Evolutionary conservation across 495 filamentous ascomycete genomes (phyloP).

Genomic region (Podospora didyma): DNA sequence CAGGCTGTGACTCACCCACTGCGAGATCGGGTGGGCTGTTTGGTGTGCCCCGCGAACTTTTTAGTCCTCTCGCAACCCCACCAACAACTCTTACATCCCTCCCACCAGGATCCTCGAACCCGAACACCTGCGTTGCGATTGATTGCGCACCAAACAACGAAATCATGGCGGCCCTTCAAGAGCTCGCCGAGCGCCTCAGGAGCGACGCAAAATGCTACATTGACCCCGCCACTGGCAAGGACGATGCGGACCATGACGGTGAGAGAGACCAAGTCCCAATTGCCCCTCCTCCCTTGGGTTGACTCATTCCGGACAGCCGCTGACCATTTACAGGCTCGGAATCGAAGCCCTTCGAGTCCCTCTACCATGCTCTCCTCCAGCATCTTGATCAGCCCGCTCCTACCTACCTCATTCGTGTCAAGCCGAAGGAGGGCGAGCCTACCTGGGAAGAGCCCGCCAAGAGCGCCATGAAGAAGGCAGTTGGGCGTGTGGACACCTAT

Average conservation of each 20-base stretch:
- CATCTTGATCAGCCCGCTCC: constrained; percentile 55
- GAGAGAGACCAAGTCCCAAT: too few relatives aligned
- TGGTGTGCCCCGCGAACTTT: constrained; percentile 27
- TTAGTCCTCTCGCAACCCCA: constrained; percentile 12
- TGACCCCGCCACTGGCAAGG: constrained; percentile 72
- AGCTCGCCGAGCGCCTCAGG: constrained; percentile 41
- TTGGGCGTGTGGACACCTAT: constrained; percentile 64
- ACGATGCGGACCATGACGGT: constrained; percentile 58
- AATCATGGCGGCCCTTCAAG: constrained; percentile 35
- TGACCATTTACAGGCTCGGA: constrained; percentile 44
- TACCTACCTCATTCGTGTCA: constrained; percentile 66
- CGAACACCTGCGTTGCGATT: constrained; percentile 10
- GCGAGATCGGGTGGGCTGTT: neutral
- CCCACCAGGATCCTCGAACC: constrained; percentile 6
- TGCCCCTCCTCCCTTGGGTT: too few relatives aligned
- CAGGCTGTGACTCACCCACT: neutral
- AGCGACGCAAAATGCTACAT: constrained; percentile 62
- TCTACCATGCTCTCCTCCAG: constrained; percentile 72
- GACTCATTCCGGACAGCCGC: too few relatives aligned
- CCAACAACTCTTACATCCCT: constrained; percentile 4
- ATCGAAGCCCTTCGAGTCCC: constrained; percentile 72
- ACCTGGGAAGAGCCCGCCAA: constrained; percentile 82
- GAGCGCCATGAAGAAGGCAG: constrained; percentile 77
- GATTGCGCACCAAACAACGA: constrained; percentile 5
- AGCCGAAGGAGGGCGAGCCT: constrained; percentile 57